These are phyloP conservation scores for Filobasidium floriforme DNA, from an alignment of 768 basidiomycete species.

Conservation along the genomic window DNA sequence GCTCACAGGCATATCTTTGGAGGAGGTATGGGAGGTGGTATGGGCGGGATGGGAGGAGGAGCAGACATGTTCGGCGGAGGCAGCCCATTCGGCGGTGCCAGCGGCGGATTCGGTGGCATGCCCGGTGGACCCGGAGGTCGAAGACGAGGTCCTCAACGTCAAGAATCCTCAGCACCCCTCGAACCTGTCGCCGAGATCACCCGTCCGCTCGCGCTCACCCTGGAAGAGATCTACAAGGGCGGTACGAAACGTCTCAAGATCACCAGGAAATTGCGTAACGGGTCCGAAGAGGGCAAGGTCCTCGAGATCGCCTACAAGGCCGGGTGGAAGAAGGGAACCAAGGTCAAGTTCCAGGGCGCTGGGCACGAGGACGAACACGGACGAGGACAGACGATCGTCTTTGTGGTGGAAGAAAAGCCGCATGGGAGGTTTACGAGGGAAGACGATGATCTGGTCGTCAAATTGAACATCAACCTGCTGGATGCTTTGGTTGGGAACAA, in stretches of 20 bases:
- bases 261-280: constrained; percentile 62
- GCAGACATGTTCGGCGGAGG: constrained; percentile 40
- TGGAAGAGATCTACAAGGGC: constrained; percentile 97
- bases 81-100: constrained; percentile 50
- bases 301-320: constrained; percentile 72
- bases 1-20: constrained; percentile 23
- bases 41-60: constrained; percentile 50
- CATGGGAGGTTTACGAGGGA: constrained; percentile 68
- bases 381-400: constrained; percentile 56
- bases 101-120: constrained; percentile 49
- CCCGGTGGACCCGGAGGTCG: constrained; percentile 19
- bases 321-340: constrained; percentile 95
- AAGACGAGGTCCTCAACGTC: constrained; percentile 15
- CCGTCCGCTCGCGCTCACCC: constrained; percentile 79
- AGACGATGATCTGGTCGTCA: constrained; percentile 59
- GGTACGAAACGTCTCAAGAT: constrained; percentile 82
- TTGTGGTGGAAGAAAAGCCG: constrained; percentile 92
- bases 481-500: constrained; percentile 64
- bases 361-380: constrained; percentile 50
- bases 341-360: constrained; percentile 77
- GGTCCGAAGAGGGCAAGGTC: constrained; percentile 80
- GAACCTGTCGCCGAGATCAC: constrained; percentile 54
- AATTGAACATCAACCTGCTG: constrained; percentile 61
- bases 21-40: constrained; percentile 18
- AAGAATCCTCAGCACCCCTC: constrained; percentile 21